Base-by-base conservation (phyloP, 371 early-diverging fungal genomes). In the Phascolomyces articulosus region DNA sequence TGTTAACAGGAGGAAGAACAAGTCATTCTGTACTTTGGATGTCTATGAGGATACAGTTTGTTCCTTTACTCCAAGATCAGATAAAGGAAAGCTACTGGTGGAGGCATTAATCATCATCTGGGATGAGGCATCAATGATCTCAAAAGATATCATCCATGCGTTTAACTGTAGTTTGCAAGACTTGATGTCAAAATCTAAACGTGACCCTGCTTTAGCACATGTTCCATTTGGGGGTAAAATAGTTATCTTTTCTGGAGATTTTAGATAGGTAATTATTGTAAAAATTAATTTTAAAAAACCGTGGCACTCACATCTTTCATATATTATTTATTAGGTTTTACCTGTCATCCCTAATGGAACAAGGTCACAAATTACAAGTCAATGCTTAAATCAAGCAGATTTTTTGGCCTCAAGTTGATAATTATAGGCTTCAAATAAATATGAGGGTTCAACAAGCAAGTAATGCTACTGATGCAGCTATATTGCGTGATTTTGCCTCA, bases 201-300 rank as follows among this genome's bases (percentile, higher is more conserved):
- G 66, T 41, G 47, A 21, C 11, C 34, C 59, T 18, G 63, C 57
- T n/a, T 9, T 53, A 26, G 54, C 61, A 2, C 66, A 68, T 48
- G 31, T 31, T 31, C 31, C 31, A 31, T 75, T 78, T 66, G 75
- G 73, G 53, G 72, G 72, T 0, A 60, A 66, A 44, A 16, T 71
- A 2, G 47, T 74, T 7, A 62, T 74, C 16, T 69, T 73, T 40
- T 65, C 40, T 16, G 70, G 60, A 31, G 31, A 48, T 15, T 48
- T 48, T 23, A 3, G 48, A 4, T 13, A 48, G 48, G 48, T 48
- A 48, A 6, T 48, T 6, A 20, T 23, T 31, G 3, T 31, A 31
- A 31, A 6, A 6, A 31, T 31, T 31, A 9, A 9, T 31, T 7
- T 48, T 15, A 20, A 48, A 4, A 11, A 18, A 11, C 18, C 18